phyloP scores from a whole-genome alignment of 139 green algal genomes.

The Coelastrella sp. region DNA sequence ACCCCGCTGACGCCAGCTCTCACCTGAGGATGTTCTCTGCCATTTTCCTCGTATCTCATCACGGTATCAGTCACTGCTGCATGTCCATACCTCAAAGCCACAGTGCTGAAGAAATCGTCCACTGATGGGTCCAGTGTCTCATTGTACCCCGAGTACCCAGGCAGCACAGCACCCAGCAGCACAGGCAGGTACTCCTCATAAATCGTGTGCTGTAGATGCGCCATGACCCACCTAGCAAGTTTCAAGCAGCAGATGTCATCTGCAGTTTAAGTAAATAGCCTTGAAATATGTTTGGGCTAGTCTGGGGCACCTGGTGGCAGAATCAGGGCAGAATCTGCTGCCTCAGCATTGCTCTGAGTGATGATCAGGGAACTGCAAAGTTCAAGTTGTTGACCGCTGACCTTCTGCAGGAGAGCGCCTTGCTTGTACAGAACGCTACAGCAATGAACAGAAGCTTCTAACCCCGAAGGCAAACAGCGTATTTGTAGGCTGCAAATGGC shows the following conservation, averaged over 20 bases:
- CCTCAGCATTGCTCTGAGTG: too few relatives aligned
- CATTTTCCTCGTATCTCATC: slow-evolving; percentile 52
- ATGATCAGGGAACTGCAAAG: too few relatives aligned
- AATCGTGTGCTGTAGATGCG: slow-evolving; percentile 24
- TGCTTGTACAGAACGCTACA: too few relatives aligned
- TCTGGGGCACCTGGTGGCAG: background rate
- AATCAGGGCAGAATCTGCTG: background rate
- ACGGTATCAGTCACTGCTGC: slow-evolving; percentile 41
- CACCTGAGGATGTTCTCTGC: slow-evolving; percentile 41
- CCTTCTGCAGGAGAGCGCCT: too few relatives aligned
- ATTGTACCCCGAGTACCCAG: slow-evolving; percentile 51
- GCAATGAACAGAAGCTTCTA: too few relatives aligned
- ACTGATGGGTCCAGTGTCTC: slow-evolving; percentile 44
- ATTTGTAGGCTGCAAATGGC: too few relatives aligned
- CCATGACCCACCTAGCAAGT: slow-evolving; percentile 29
- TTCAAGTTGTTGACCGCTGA: too few relatives aligned
- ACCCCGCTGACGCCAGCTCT: too few relatives aligned
- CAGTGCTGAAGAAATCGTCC: slow-evolving; percentile 54
- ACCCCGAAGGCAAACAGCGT: too few relatives aligned
- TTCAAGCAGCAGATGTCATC: too few relatives aligned
- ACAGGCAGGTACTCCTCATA: slow-evolving; percentile 55
- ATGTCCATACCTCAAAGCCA: slow-evolving; percentile 45
- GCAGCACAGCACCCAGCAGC: slow-evolving; percentile 43
- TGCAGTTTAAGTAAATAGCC: too few relatives aligned
- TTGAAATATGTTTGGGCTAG: too few relatives aligned